A percentile compares a stretch with the other conserved stretches of the same genome.
phyloP scores from a whole-genome alignment of 768 basidiomycete species.

The Leccinum pellstonianum region DNA sequence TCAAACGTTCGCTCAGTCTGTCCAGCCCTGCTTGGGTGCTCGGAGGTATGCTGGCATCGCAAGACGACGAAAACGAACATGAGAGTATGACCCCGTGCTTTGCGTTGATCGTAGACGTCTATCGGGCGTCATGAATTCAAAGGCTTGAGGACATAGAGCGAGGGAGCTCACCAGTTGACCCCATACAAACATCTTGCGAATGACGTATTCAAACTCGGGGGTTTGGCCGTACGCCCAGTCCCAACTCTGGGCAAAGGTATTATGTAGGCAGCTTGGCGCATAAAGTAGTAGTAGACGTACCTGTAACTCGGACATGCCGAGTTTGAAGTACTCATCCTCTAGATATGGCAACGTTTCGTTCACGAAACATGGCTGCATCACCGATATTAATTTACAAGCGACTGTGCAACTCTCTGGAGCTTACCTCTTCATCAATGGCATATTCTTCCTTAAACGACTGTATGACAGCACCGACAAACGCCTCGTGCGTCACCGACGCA shows the following conservation, averaged over 20 bases:
- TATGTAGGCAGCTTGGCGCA: background rate
- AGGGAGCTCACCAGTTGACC: conserved; percentile 42
- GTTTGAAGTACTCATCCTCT: conserved; percentile 56
- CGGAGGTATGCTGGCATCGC: background rate
- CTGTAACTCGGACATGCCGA: conserved; percentile 71
- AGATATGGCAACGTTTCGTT: conserved; percentile 46
- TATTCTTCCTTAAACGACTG: conserved; percentile 67
- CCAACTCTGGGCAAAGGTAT: conserved; percentile 65
- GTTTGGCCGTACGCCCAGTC: conserved; percentile 93
- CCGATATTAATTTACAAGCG: background rate
- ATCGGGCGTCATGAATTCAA: background rate
- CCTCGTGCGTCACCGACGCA: conserved; percentile 56
- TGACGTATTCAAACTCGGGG: conserved; percentile 80
- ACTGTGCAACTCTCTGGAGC: background rate
- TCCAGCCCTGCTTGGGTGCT: conserved; percentile 16
- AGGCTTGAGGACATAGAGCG: conserved; percentile 9
- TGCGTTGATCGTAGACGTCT: conserved; percentile 50
- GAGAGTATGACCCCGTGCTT: conserved; percentile 56
- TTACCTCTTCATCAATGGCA: conserved; percentile 36
- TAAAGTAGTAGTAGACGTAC: conserved; percentile 38
- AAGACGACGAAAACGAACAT: conserved; percentile 10
- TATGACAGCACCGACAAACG: conserved; percentile 69
- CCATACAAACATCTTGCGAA: conserved; percentile 48
- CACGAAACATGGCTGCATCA: conserved; percentile 40
- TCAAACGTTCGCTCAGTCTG: conserved; percentile 16